phyloP scores from a whole-genome alignment of 139 green algal genomes.

The Haematococcus lacustris region DNA sequence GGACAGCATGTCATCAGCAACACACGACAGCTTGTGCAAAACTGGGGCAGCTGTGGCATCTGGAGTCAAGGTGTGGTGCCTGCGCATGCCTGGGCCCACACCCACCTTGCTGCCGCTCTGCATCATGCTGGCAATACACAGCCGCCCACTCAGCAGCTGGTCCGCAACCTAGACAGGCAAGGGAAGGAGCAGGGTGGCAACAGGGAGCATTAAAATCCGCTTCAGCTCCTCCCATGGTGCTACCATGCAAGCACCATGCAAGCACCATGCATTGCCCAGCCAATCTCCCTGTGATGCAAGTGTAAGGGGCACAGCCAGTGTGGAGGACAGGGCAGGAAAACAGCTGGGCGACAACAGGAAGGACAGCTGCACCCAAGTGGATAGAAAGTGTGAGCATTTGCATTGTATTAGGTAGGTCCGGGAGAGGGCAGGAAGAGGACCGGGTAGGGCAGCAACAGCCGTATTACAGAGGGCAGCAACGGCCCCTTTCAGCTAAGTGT shows the following conservation, averaged over 20 bases:
- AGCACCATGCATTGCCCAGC: not conserved
- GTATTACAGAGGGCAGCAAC: not conserved
- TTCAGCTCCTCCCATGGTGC: not conserved
- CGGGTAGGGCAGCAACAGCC: not conserved
- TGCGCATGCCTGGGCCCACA: too few relatives aligned
- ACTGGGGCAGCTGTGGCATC: too few relatives aligned
- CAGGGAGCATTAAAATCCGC: not conserved
- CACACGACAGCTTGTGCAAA: too few relatives aligned
- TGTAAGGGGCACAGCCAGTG: too few relatives aligned
- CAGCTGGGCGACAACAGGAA: not conserved
- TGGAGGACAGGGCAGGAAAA: not conserved
- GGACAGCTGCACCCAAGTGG: constrained; percentile 1
- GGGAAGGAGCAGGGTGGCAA: not conserved
- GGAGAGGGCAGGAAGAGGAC: too few relatives aligned
- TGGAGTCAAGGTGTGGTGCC: too few relatives aligned
- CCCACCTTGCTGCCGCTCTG: constrained; percentile 66
- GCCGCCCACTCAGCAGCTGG: constrained; percentile 79
- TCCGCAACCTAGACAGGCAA: constrained; percentile 59
- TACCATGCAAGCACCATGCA: not conserved
- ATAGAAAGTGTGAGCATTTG: too few relatives aligned
- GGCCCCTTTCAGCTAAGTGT: not conserved
- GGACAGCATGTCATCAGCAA: too few relatives aligned
- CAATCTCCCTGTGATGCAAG: not conserved
- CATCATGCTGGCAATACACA: constrained; percentile 90
- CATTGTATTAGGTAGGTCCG: too few relatives aligned